Evolutionary conservation across 495 filamentous ascomycete genomes (phyloP), one percentile per base, ranked within the genome.

Genomic region (Penicillium cosmopolitanum): DNA sequence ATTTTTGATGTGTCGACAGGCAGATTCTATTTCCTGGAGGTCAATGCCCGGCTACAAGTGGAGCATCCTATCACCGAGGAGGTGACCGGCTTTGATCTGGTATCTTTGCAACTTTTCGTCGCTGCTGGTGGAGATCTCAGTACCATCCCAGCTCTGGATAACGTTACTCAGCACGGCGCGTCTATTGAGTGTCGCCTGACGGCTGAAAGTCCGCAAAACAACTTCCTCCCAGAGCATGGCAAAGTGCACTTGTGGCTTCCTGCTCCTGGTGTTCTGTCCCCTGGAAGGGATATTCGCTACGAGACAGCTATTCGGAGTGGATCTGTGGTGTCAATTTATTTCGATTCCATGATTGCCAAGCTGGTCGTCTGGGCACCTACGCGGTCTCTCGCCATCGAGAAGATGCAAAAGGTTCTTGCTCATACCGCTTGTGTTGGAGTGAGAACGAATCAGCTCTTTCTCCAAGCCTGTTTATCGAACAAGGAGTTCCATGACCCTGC

Each of bases 341-440:
- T 96, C 69, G 93, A 97, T 67, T 90, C 92, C 2, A 96, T 97
- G 92, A 94, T 97, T 58, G 89, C 93, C 35, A 97, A 97, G 73
- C 82, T 97, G 51, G 94, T 97, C 48, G 91, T 96, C 10, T 83
- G 83, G 48, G 93, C 88, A 12, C 82, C 82, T 12, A 85, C 86
- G 54, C 77, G 93, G 23, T 81, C 87, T 62, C 82, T 85, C 4
- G 90, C 92, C n/a, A 84, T 96, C 51, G 82, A 87, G 57, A 94
- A 89, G 63, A 77, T 96, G 56, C 81, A 82, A 55, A 70, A 80
- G 10, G 91, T 91, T 4, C 75, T 96, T 9, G 86, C 87, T 53
- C 80, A 89, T 23, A 96, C 95, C 66, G 89, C 94, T 69, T 84
- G 96, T 16, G 91, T 89, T 10, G 92, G 92, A 8, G 81, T 91